These are phyloP conservation scores for Phytophthora lateralis DNA, from an alignment of 352 stramenopile species.

Conservation along the genomic window DNA sequence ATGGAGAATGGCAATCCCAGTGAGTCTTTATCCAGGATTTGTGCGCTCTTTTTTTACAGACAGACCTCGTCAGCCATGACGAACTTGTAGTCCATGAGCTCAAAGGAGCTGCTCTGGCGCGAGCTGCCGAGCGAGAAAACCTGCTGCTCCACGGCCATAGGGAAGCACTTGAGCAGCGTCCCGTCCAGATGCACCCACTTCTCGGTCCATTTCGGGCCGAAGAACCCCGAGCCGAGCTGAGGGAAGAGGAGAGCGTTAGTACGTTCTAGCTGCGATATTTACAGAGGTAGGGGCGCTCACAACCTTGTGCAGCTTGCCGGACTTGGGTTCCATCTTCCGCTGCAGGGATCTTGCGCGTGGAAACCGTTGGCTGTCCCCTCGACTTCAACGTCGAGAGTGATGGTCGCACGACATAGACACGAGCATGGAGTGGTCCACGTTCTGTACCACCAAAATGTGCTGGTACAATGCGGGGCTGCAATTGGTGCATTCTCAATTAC, in stretches of 20 bases:
- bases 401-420: conserved; percentile 11
- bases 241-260: background rate
- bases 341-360: conserved; percentile 16
- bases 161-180: conserved; percentile 74
- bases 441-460: conserved; percentile 19
- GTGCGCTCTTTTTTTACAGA: background rate
- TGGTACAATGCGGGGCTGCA: conserved; percentile 11
- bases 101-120: conserved; percentile 50
- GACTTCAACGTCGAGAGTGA: conserved; percentile 22
- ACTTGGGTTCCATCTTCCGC: conserved; percentile 55
- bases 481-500: conserved; percentile 7
- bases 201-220: conserved; percentile 78
- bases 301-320: conserved; percentile 71
- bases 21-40: background rate
- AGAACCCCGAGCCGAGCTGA: conserved; percentile 60
- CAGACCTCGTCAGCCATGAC: conserved; percentile 47
- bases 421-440: background rate
- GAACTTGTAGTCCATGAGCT: conserved; percentile 58
- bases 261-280: background rate
- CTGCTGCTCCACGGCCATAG: conserved; percentile 63
- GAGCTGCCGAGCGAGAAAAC: conserved; percentile 65
- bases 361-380: conserved; percentile 4
- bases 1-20: too few relatives aligned
- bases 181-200: conserved; percentile 84
- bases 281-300: background rate